phyloP scores from a whole-genome alignment of 78 protist species.

The Diacronema lutheri region DNA sequence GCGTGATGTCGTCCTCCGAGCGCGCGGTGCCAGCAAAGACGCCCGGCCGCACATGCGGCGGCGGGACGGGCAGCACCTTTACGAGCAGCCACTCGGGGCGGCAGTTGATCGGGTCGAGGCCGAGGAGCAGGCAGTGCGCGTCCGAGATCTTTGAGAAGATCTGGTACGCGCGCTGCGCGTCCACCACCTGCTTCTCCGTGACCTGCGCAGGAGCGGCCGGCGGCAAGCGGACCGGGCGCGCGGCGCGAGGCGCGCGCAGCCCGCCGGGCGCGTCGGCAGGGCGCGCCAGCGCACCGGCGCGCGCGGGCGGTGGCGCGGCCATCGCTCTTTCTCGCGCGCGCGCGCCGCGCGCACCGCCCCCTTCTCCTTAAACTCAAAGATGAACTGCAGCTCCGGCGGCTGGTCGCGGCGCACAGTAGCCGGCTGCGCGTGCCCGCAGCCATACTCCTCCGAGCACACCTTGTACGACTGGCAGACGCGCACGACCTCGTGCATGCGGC shows the following conservation, averaged over 20 bases:
- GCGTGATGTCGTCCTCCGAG: conserved; percentile 77
- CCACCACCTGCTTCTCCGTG: not conserved
- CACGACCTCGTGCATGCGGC: not conserved
- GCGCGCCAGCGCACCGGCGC: too few species aligned
- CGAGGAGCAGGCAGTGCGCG: conserved; percentile 45
- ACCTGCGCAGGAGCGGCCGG: not conserved
- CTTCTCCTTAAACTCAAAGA: not conserved
- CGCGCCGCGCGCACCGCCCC: too few species aligned
- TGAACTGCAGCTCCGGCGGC: not conserved
- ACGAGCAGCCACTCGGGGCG: conserved; percentile 96
- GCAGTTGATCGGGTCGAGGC: conserved; percentile 83
- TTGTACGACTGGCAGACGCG: not conserved
- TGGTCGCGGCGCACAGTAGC: not conserved
- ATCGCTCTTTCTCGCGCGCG: too few species aligned
- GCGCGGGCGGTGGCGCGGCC: too few species aligned
- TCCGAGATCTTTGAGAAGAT: conserved; percentile 42
- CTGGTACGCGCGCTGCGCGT: not conserved
- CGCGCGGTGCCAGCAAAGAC: conserved; percentile 43
- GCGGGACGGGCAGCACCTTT: conserved; percentile 95
- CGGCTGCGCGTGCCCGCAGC: too few species aligned
- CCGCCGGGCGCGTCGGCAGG: not conserved
- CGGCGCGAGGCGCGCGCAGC: too few species aligned
- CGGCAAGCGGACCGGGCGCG: not conserved
- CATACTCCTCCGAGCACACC: too few species aligned
- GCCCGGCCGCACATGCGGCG: conserved; percentile 97